These are phyloP conservation scores for Salvia miltiorrhiza DNA, from an alignment of 257 asterid genomes.

Conservation along the genomic window DNA sequence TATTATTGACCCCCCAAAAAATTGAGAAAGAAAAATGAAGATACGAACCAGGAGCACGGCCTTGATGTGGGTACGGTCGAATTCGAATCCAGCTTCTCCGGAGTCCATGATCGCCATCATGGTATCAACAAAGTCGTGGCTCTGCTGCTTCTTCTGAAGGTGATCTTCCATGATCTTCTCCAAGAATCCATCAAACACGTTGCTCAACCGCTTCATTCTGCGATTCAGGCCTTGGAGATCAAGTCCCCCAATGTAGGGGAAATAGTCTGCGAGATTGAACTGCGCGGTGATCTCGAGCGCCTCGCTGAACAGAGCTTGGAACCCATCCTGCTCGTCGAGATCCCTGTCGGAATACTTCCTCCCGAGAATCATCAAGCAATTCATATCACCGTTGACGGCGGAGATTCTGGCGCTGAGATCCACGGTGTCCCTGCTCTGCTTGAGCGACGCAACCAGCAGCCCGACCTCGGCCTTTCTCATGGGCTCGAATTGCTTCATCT, in stretches of 20 bases:
- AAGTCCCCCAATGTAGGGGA: conserved; percentile 31
- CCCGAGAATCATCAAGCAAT: conserved; percentile 33
- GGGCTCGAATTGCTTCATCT: conserved; percentile 22
- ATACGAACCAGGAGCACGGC: conserved; percentile 28
- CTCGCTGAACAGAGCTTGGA: conserved; percentile 18
- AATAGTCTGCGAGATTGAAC: conserved; percentile 31
- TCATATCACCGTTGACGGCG: conserved; percentile 21
- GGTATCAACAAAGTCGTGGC: conserved; percentile 27
- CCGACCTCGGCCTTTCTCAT: conserved; percentile 35
- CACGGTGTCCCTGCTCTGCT: conserved; percentile 11
- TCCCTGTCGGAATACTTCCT: conserved; percentile 26
- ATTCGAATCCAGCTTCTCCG: conserved; percentile 36
- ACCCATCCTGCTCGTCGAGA: conserved; percentile 19
- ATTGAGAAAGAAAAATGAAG: too few relatives aligned
- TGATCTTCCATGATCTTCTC: conserved; percentile 40
- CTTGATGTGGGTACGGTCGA: conserved; percentile 40
- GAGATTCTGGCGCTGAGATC: conserved; percentile 20
- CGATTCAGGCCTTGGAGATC: conserved; percentile 35
- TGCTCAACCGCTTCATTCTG: conserved; percentile 17
- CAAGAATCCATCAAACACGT: conserved; percentile 21
- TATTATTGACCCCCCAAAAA: too few relatives aligned
- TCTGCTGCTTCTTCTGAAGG: background rate
- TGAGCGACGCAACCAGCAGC: conserved; percentile 8
- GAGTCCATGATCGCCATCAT: conserved; percentile 32
- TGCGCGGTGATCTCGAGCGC: background rate